Evolutionary conservation across 1,139 yeast genomes (phyloP).

Genomic region (Pichia sp.): DNA sequence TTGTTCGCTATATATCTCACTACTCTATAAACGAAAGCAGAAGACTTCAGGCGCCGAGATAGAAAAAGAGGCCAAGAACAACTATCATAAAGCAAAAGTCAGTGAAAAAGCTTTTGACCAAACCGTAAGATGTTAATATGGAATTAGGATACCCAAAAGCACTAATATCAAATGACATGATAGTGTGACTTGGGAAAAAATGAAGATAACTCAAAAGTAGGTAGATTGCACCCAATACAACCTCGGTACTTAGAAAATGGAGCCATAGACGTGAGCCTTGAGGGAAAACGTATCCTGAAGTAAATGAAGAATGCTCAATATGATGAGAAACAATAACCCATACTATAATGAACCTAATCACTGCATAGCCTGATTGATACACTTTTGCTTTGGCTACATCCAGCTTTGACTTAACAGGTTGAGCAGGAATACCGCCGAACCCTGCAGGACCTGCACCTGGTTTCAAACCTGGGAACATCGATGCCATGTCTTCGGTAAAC

Average conservation of each 20-base stretch:
- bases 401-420: not conserved
- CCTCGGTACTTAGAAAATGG: constrained; percentile 19
- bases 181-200: constrained; percentile 12
- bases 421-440: not conserved
- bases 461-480: constrained; percentile 7
- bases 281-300: not conserved
- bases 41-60: not conserved
- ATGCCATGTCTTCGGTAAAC: constrained; percentile 3
- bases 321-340: not conserved
- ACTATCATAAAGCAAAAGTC: constrained; percentile 40
- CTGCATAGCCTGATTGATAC: constrained; percentile 8
- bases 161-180: constrained; percentile 15
- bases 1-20: not conserved
- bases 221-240: constrained; percentile 30
- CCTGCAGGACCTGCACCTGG: not conserved
- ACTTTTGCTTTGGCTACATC: constrained; percentile 7
- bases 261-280: constrained; percentile 6
- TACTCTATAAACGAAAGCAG: not conserved
- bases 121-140: constrained; percentile 5
- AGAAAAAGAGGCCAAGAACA: constrained; percentile 31
- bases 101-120: constrained; percentile 24
- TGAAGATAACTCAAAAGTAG: constrained; percentile 1
- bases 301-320: not conserved
- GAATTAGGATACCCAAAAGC: constrained; percentile 11
- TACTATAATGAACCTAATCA: constrained; percentile 6